Evolutionary conservation across 106 monocot genomes (phyloP), one percentile per base, ranked within the genome.

Genomic region (Dendrobium officinale): DNA sequence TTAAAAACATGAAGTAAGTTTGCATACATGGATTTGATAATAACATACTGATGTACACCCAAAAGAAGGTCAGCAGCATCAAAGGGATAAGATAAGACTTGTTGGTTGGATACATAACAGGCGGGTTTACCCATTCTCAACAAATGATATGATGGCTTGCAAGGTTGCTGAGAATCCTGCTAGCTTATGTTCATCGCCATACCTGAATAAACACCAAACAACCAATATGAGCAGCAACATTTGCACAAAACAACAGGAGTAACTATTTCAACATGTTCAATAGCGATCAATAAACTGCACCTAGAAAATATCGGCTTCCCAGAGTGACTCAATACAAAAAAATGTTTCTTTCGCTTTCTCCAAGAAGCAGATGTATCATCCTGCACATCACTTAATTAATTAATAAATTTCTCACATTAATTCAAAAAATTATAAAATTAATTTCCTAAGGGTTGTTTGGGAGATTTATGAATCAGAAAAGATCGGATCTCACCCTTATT

Each of bases 81-180:
- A 87, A 80, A 84, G 48, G 77, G 41, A 81, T 55, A 56, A 45
- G 45, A 80, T 66, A 45, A 68, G 67, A 64, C 54, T 33, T 83
- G 56, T 61, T 72, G 45, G 77, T 80, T 55, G 20, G n/a, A 33
- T 17, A 18, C 58, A 44, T 64, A 83, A 80, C 41, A 59, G 78
- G 73, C 48, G 75, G 68, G 81, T 84, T 43, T 87, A 98, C 98
- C 98, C 86, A 80, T 95, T 92, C 83, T 98, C 94, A 78, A 98
- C 98, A 85, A 95, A 98, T 26, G 98, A 98, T 83, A 98, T 98
- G 70, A 98, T 98, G 72, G 98, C 98, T 81, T 98, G 98, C 81
- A 98, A 85, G 18, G 98, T 98, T 81, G 98, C 98, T 41, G 98
- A 92, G 79, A 98, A 98, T 77, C 98, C 98, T 26, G 98, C 98